These are phyloP conservation scores for Phaeosphaeriaceae sp. DNA, from an alignment of 2,329 filamentous ascomycete species.

Conservation along the genomic window DNA sequence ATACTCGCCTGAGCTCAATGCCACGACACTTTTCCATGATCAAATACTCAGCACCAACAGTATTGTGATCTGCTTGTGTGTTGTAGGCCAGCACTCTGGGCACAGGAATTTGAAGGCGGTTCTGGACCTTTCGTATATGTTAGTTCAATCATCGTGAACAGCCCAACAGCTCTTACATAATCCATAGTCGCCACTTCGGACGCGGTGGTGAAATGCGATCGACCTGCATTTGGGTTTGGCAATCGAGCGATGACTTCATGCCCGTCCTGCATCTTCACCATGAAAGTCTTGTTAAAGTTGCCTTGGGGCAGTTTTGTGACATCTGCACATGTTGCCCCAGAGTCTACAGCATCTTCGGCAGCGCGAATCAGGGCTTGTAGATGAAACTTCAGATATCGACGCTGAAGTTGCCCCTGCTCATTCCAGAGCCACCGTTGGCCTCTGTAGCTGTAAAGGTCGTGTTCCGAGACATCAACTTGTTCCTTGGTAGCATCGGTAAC, in stretches of 20 bases:
- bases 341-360: neutral
- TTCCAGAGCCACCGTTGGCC: conserved; percentile 4
- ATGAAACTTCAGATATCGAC: neutral
- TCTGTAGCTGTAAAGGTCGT: conserved; percentile 1
- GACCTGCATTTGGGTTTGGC: neutral
- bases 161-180: neutral
- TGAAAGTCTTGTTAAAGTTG: conserved; percentile 4
- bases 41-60: conserved; percentile 2
- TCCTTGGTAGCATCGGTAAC: too few relatives aligned
- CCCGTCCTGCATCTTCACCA: neutral
- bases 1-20: conserved; percentile 6
- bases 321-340: neutral
- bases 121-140: neutral
- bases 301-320: conserved; percentile 1
- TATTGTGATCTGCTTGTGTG: neutral
- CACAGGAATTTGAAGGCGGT: conserved; percentile 2
- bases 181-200: neutral
- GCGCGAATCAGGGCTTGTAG: neutral
- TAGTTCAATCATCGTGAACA: too few relatives aligned
- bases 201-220: neutral
- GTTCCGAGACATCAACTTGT: neutral
- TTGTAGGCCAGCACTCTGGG: neutral
- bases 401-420: neutral
- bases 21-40: conserved; percentile 16
- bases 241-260: neutral